Base-by-base conservation (phyloP, 495 filamentous ascomycete species). In the Cladorrhinum samala region DNA sequence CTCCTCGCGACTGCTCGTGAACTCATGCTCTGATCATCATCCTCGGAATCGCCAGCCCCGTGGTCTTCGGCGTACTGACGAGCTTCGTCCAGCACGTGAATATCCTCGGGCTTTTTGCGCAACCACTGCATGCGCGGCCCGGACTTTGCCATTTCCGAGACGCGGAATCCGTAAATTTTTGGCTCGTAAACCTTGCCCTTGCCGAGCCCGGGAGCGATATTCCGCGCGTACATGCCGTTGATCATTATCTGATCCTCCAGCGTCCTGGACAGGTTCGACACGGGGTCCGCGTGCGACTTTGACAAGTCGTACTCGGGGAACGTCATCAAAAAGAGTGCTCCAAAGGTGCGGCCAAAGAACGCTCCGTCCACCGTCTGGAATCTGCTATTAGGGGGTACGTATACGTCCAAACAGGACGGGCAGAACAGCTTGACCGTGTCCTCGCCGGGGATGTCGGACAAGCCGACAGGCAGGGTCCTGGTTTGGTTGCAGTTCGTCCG, bases 361-460 rank as follows among this genome's bases (percentile, higher is more conserved):
- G 93, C 91, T 19, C 93, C 93, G 61, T 98, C 93, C n/a, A 98
- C 92, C 2, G 88, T 88, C 71, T 96, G 93, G 66, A 98, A 97
- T 19, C 93, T 83, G 62, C 89, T 95, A 74, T 97, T 97, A 8
- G 93, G 94, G 0, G 93, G 93, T 1, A 90, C 93, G 73, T 97
- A 98, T 62, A 98, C 85, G 65, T 98, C 93, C 62, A 95, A 83
- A 70, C 93, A 98, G 45, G 86, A 89, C 9, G 94, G 93, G 68
- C 93, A 98, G 76, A 96, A 98, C 3, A 98, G 81, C 69, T 98
- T 98, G 56, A 98, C 93, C 1, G 94, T 98, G 66, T 98, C 93
- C 64, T 91, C 87, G 50, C 94, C 92, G 5, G 94, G 94, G 21
- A 87, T 93, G 68, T 98, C 93, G 54, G 85, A 93, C 53, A 88